Base-by-base conservation (phyloP, 1,284 basidiomycete genomes). In the Melampsora larici-populina region DNA sequence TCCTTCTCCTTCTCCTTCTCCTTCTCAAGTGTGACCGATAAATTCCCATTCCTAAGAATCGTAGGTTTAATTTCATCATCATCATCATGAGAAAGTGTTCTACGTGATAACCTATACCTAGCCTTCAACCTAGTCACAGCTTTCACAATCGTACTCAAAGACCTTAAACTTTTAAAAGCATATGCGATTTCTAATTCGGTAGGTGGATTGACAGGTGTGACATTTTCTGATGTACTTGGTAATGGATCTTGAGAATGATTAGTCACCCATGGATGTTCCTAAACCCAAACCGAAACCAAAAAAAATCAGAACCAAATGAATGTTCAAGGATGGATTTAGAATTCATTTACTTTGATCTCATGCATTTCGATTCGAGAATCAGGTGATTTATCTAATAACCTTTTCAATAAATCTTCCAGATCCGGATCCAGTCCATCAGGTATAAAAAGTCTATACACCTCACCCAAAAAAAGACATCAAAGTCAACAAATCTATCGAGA, bases 151-250 rank as follows among this genome's bases (percentile, higher is more conserved):
- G 60, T 72, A 33, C 33, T 55, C 13, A 72, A 21, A 17, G 70
- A 60, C n/a, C 43, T 63, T 31, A 72, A 18, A 7, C 8, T 7
- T 63, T 72, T 72, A 40, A 72, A 72, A 24, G 70, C 70, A 40
- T 62, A 29, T 24, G 31, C 33, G 9, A 72, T 63, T 63, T 72
- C 70, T 21, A 21, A 26, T 63, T 72, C 58, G 17, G 70, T 72
- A 1, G 70, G 70, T 7, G 60, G 60, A 33, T 62, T 15, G 55
- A 72, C 29, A 3, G 51, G 31, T 1, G 60, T 72, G 4, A 72
- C 26, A 60, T 72, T 43, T 36, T 49, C 49, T 0, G 55, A 29
- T 72, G 18, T 49, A 18, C 31, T n/a, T 29, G 21, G n/a, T 40
- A 70, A 58, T 58, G 69, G 69, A 15, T 70, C 1, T 17, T 18